phyloP scores from a whole-genome alignment of 2,329 filamentous ascomycete genomes.

The Botrytis hyacinthi region DNA sequence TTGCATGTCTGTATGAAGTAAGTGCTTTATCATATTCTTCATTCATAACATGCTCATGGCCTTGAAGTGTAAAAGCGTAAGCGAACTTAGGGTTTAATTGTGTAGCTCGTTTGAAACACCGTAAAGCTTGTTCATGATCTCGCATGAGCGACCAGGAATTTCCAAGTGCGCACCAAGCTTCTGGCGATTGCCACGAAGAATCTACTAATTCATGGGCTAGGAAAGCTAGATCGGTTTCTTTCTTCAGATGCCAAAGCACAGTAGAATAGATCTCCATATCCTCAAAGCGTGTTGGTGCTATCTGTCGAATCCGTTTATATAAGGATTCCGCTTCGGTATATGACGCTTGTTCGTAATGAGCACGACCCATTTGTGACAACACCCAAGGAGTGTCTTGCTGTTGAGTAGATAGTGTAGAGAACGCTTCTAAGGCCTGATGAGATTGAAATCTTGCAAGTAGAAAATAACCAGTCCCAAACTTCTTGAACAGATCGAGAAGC shows the following conservation, averaged over 20 bases:
- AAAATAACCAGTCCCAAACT: slow-evolving; percentile 78
- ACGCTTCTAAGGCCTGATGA: slow-evolving; percentile 70
- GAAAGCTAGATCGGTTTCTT: slow-evolving; percentile 87
- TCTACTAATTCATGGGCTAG: slow-evolving; percentile 89
- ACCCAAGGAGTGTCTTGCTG: slow-evolving; percentile 95
- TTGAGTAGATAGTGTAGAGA: slow-evolving; percentile 64
- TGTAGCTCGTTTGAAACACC: slow-evolving; percentile 91
- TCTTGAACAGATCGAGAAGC: slow-evolving; percentile 77
- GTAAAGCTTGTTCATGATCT: slow-evolving; percentile 91
- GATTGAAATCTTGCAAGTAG: slow-evolving; percentile 77
- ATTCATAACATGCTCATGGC: slow-evolving; percentile 92
- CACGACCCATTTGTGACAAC: slow-evolving; percentile 82
- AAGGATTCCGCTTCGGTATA: slow-evolving; percentile 85
- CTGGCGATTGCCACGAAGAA: slow-evolving; percentile 80
- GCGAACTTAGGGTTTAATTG: slow-evolving; percentile 88
- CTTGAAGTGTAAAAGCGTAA: slow-evolving; percentile 93
- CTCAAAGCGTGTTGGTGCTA: slow-evolving; percentile 79
- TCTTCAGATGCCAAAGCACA: slow-evolving; percentile 96
- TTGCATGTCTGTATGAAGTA: slow-evolving; percentile 79
- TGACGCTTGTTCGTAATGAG: slow-evolving; percentile 84
- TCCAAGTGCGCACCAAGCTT: slow-evolving; percentile 93
- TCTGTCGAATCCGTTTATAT: slow-evolving; percentile 74
- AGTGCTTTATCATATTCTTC: slow-evolving; percentile 97
- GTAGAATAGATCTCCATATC: slow-evolving; percentile 99
- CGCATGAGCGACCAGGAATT: slow-evolving; percentile 91